Percentiles rank a stretch among this genome's conserved stretches.
These are phyloP conservation scores for Stagonosporopsis chrysanthemi DNA, from an alignment of 2,329 filamentous ascomycete species.

Conservation along the genomic window DNA sequence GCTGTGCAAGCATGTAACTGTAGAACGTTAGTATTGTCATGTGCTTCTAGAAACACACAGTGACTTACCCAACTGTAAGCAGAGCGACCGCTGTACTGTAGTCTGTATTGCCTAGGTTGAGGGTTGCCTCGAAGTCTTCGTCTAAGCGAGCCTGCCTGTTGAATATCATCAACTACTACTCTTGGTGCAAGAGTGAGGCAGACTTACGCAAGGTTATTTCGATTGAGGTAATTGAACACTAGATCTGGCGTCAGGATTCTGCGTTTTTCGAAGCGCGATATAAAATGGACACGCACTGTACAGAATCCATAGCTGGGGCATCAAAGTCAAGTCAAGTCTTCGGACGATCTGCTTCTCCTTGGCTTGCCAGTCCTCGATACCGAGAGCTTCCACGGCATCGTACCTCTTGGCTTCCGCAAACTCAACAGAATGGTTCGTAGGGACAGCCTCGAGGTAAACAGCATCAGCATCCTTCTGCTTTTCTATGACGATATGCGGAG, in stretches of 20 bases:
- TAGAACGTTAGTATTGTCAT: neutral
- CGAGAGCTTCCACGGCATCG: conserved; percentile 14
- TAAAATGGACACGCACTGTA: conserved; percentile 5
- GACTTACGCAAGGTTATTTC: conserved; percentile 2
- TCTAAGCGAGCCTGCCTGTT: conserved; percentile 25
- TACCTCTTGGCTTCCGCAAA: conserved; percentile 1
- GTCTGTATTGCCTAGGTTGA: conserved; percentile 24
- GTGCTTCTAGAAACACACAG: neutral
- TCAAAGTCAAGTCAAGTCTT: conserved; percentile 19
- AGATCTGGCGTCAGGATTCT: neutral
- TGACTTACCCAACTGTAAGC: conserved; percentile 17
- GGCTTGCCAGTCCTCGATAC: conserved; percentile 21
- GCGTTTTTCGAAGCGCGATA: neutral
- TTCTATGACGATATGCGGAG: neutral
- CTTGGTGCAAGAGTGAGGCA: neutral
- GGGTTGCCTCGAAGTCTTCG: conserved; percentile 23
- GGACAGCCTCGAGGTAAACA: conserved; percentile 1
- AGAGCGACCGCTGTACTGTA: conserved; percentile 24
- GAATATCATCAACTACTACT: neutral
- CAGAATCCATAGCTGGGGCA: conserved; percentile 24
- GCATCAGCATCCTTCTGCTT: neutral
- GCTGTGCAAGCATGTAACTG: conserved; percentile 7
- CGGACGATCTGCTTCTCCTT: conserved; percentile 18
- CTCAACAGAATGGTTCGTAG: neutral
- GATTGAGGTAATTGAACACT: conserved; percentile 7